Conservation (phyloP, 768 basidiomycete genomes). For the Kockovaella imperatae region DNA sequence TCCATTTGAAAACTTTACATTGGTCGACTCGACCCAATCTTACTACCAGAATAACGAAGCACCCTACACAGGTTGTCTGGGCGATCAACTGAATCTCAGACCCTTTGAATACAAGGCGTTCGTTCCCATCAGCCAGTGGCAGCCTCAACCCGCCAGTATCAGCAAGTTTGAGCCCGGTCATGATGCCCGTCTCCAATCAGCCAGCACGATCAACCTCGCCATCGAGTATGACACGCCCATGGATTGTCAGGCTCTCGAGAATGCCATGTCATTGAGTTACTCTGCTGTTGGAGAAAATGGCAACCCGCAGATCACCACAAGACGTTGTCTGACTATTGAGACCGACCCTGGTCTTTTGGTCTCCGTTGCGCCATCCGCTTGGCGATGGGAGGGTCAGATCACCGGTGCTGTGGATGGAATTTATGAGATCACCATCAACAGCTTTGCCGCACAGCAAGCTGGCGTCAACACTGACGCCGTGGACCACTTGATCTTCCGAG, state of each 20-base stretch:
- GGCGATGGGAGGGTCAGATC: conserved; percentile 69
- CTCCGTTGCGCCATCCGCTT: conserved; percentile 56
- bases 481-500: conserved; percentile 73
- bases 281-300: conserved; percentile 60
- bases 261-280: conserved; percentile 59
- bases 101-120: conserved; percentile 74
- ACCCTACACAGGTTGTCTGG: conserved; percentile 71
- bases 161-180: conserved; percentile 80
- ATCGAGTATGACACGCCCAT: conserved; percentile 74
- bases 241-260: conserved; percentile 63
- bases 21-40: conserved; percentile 59
- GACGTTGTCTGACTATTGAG: conserved; percentile 45
- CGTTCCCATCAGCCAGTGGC: conserved; percentile 63
- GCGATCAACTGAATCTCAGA: conserved; percentile 56
- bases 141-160: conserved; percentile 61
- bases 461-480: conserved; percentile 55
- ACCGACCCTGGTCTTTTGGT: conserved; percentile 47
- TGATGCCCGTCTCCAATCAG: conserved; percentile 61
- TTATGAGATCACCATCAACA: conserved; percentile 61
- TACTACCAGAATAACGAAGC: conserved; percentile 56
- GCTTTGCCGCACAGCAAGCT: conserved; percentile 53
- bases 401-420: conserved; percentile 73
- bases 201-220: conserved; percentile 54
- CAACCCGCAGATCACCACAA: conserved; percentile 51
- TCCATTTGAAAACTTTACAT: conserved; percentile 74